Conservation (phyloP, 306 rosid species). For the Cicer judaicum region DNA sequence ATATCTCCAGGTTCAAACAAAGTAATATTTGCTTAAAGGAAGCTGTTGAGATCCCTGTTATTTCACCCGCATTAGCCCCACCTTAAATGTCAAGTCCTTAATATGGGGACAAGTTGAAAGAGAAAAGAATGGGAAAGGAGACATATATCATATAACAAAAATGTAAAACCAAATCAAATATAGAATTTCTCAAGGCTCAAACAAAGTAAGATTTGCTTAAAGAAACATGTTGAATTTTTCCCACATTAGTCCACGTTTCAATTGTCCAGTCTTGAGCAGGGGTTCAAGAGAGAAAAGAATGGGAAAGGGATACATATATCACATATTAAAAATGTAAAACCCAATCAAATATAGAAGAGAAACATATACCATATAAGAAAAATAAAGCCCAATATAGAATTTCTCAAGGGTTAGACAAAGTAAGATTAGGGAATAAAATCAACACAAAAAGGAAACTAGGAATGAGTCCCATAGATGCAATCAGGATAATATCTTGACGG, state of each 20-base stretch:
- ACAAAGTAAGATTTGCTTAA: background rate
- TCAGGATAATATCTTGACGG: background rate
- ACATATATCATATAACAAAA: too few species aligned
- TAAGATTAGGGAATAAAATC: background rate
- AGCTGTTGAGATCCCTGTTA: background rate
- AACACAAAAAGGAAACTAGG: background rate
- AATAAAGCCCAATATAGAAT: too few species aligned
- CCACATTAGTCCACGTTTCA: background rate
- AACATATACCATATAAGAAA: too few species aligned
- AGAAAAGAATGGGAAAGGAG: background rate
- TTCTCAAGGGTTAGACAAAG: background rate
- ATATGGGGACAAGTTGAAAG: background rate
- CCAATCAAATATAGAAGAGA: background rate
- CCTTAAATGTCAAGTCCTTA: background rate
- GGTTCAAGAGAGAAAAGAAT: too few species aligned
- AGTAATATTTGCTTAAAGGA: constrained; percentile 20
- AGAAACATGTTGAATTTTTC: background rate
- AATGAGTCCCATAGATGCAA: background rate
- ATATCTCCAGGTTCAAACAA: constrained; percentile 14
- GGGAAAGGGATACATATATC: background rate
- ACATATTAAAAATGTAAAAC: background rate
- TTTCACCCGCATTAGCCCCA: background rate
- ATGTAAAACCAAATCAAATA: background rate
- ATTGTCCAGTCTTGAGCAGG: background rate
- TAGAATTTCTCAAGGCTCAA: background rate